Conservation (phyloP, 1,284 basidiomycete genomes). For the Puccinia novopanici region DNA sequence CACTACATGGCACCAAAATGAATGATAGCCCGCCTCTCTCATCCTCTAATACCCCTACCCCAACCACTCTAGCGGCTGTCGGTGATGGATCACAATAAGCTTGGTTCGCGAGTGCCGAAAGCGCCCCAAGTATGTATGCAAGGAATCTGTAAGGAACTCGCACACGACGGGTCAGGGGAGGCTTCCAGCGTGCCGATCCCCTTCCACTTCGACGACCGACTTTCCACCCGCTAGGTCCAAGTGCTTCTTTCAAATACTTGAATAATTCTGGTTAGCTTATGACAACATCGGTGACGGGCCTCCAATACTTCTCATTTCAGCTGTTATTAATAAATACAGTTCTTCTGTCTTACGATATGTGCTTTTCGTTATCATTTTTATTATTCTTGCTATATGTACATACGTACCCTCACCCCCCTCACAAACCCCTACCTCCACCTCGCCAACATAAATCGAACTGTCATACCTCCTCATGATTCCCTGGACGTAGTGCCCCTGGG, state of each 20-base stretch:
- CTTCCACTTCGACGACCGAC: neutral
- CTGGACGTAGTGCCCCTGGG: neutral
- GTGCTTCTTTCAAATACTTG: neutral
- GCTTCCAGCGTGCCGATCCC: neutral
- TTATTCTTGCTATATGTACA: slow-evolving; percentile 15
- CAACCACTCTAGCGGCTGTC: neutral
- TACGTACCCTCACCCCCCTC: neutral
- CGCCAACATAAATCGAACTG: neutral
- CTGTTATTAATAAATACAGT: neutral
- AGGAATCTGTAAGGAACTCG: neutral
- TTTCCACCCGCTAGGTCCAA: neutral
- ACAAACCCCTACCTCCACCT: neutral
- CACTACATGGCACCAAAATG: neutral
- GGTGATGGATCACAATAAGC: neutral
- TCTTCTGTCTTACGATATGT: neutral
- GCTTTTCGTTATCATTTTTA: neutral
- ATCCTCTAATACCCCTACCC: slow-evolving; percentile 8
- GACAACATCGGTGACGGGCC: neutral
- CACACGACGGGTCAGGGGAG: neutral
- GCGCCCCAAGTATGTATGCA: too few relatives aligned
- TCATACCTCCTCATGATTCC: neutral
- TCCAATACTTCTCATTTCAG: neutral
- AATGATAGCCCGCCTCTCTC: slow-evolving; percentile 20
- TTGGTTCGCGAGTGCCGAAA: neutral
- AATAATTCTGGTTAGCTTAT: neutral